Evolutionary conservation across 306 rosid species (phyloP), one percentile per base, ranked within the genome.

Genomic region (Corylus avellana): DNA sequence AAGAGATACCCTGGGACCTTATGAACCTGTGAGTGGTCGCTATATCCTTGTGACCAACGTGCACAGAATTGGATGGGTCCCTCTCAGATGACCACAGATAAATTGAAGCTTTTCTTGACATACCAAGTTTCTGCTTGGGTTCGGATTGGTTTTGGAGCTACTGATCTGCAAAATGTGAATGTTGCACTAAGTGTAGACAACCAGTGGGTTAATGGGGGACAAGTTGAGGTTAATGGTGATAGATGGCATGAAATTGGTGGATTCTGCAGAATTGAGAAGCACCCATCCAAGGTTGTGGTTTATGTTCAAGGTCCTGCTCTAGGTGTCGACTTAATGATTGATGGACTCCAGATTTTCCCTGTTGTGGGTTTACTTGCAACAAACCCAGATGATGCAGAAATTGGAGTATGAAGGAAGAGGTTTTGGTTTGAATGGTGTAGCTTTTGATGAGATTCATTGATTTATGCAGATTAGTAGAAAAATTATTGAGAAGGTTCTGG

Each of bases 11-110:
- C 96, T 95, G 35, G 98, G 98, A 32, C 85, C 89, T 74, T 88
- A 86, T 78, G 91, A 90, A 78, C 86, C 96, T 20, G 72, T 90
- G 20, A 92, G 94, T 17, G 93, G 98, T 18, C 88, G 86, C 70
- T 90, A 78, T 77, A 89, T 92, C 51, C 94, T 81, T 46, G 94
- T 88, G 73, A 89, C 97, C 14, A 92, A 92, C 7, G 97, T 56
- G 88, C 97, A 0, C 96, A 95, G 75, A 92, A 92, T 74, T 95
- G 96, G 94, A 92, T 92, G 97, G 98, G 98, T 72, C 98, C 98
- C 67, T 90, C 97, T 75, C 98, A 92, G 81, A 85, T 89, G 82
- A 91, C 92, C 63, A 89, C 96, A 35, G 94, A 95, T 67, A 95
- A 85, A 84, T 32, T 95, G 88, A 82, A 91, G 72, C 92, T 92